Conservation (phyloP, 352 stramenopile genomes). For the Phytophthora nicotianae region DNA sequence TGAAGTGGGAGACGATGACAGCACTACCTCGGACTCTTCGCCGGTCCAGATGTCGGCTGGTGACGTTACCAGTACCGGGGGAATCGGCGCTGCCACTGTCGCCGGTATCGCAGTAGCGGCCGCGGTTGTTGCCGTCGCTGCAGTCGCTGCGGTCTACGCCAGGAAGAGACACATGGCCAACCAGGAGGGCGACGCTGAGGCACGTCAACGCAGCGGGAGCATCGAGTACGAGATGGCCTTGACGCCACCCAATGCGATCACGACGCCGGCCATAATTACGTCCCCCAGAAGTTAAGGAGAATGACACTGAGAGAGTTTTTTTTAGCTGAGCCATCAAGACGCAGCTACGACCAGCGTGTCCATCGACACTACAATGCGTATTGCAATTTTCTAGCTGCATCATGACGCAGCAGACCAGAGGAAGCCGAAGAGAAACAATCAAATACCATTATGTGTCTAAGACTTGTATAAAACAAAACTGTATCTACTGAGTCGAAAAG, state of each 20-base stretch:
- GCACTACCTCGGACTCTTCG: conserved; percentile 11
- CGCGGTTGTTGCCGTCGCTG: conserved; percentile 21
- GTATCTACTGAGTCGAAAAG: conserved; percentile 21
- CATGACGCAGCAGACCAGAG: conserved; percentile 23
- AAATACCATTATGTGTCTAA: conserved; percentile 38
- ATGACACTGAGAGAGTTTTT: conserved; percentile 2
- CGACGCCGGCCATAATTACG: conserved; percentile 19
- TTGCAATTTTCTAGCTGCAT: conserved; percentile 27
- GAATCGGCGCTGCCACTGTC: conserved; percentile 7
- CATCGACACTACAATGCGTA: conserved; percentile 27
- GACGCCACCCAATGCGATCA: conserved; percentile 29
- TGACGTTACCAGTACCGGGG: background rate
- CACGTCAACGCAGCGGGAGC: conserved; percentile 27
- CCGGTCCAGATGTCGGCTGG: conserved; percentile 23
- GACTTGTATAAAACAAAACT: conserved; percentile 19
- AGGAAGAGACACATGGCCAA: conserved; percentile 15
- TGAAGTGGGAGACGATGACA: conserved; percentile 13
- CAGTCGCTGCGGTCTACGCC: conserved; percentile 20
- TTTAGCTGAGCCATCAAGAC: conserved; percentile 16
- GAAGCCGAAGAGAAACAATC: conserved; percentile 34
- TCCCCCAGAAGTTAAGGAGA: conserved; percentile 32
- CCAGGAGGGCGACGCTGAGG: conserved; percentile 4
- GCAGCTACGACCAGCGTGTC: conserved; percentile 23
- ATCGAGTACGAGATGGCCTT: conserved; percentile 42
- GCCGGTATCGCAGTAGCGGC: conserved; percentile 15